Percentiles rank a stretch among this genome's conserved stretches.
Conservation (phyloP, 371 early-diverging fungal species). For the Chytridiales sp. region DNA sequence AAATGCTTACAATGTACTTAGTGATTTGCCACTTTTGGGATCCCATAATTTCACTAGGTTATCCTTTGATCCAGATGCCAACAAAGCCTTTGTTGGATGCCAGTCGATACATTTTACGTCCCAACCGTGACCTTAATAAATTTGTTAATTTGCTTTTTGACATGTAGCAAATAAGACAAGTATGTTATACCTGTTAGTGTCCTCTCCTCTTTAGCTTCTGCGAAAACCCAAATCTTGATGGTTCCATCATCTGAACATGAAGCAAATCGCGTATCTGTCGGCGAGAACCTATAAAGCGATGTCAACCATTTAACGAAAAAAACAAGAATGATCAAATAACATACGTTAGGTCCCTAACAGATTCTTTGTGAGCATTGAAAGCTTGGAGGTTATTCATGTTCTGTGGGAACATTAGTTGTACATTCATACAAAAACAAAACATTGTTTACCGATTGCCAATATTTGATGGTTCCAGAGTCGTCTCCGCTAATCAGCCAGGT, state of each 20-base stretch:
- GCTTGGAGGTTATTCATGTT: constrained; percentile 98
- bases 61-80: constrained; percentile 99
- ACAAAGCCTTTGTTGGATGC: constrained; percentile 94
- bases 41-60: constrained; percentile 99
- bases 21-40: constrained; percentile 85
- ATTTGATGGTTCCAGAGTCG: constrained; percentile 95
- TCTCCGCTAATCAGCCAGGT: constrained; percentile 98
- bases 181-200: constrained; percentile 53
- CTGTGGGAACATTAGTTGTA: too few species aligned
- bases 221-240: constrained; percentile 97
- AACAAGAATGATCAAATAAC: background rate
- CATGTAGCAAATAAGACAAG: background rate
- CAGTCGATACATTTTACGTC: constrained; percentile 99
- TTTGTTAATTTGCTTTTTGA: too few species aligned
- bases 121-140: constrained; percentile 97
- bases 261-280: constrained; percentile 93
- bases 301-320: constrained; percentile 3
- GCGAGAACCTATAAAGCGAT: constrained; percentile 64
- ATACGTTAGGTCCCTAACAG: constrained; percentile 87
- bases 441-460: constrained; percentile 99
- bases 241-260: constrained; percentile 97
- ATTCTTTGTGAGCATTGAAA: constrained; percentile 91
- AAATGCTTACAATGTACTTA: constrained; percentile 84
- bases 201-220: constrained; percentile 83
- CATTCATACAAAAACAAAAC: too few species aligned